Percentiles rank a stretch among this genome's conserved stretches.
Conservation (phyloP, 1,284 basidiomycete genomes). For the Ceratobasidium sp. region DNA sequence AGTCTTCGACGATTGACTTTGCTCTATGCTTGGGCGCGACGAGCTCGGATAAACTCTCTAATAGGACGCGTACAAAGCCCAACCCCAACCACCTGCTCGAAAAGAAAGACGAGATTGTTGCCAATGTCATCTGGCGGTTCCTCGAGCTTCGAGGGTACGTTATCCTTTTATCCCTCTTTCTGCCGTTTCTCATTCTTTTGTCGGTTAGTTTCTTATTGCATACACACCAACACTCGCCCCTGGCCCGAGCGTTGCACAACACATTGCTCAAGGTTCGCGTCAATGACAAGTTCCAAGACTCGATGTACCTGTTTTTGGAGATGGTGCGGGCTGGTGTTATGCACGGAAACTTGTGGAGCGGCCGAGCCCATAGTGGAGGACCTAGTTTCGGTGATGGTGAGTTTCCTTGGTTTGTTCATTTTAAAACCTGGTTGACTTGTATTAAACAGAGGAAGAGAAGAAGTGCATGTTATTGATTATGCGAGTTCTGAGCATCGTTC, state of each 20-base stretch:
- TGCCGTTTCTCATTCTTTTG: background rate
- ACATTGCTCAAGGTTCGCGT: conserved; percentile 82
- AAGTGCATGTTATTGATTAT: conserved; percentile 94
- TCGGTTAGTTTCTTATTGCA: conserved; percentile 81
- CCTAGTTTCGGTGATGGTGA: conserved; percentile 92
- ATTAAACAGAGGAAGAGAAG: conserved; percentile 84
- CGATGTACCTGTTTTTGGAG: conserved; percentile 92
- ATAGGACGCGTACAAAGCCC: conserved; percentile 71
- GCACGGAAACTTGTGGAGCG: conserved; percentile 92
- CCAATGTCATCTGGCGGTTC: conserved; percentile 98
- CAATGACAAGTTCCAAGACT: conserved; percentile 99
- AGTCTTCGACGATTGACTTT: conserved; percentile 98
- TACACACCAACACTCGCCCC: conserved; percentile 87
- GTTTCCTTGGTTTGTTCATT: conserved; percentile 50
- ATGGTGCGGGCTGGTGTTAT: conserved; percentile 94
- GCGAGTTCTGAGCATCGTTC: conserved; percentile 93
- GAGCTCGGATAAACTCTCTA: conserved; percentile 79
- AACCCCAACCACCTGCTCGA: conserved; percentile 75
- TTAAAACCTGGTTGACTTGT: background rate
- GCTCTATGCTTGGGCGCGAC: conserved; percentile 94
- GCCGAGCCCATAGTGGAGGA: conserved; percentile 90
- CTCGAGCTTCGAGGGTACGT: conserved; percentile 91
- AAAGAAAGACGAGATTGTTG: conserved; percentile 98
- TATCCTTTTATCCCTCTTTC: conserved; percentile 46
- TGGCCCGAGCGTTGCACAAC: conserved; percentile 90